A percentile compares a stretch with the other conserved stretches of the same genome.
Conservation (phyloP, 192 early-diverging fungal genomes). For the Dissophora globulifera region DNA sequence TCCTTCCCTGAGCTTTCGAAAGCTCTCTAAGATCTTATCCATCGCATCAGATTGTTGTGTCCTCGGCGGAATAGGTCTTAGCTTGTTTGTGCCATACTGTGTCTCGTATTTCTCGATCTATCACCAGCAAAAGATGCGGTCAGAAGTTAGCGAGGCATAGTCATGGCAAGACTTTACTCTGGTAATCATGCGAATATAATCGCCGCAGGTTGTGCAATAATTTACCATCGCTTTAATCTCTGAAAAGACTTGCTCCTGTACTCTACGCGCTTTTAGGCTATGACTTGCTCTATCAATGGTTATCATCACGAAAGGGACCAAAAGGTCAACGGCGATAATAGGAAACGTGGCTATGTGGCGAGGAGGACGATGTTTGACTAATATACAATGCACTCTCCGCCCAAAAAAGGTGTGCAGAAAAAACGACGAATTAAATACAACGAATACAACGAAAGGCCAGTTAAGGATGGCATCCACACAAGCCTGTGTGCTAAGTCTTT, state of each 20-base stretch:
- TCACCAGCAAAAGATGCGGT: neutral
- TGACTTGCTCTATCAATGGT: constrained; percentile 35
- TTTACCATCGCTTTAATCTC: constrained; percentile 55
- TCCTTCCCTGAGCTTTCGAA: constrained; percentile 44
- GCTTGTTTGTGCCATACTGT: constrained; percentile 23
- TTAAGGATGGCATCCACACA: no score
- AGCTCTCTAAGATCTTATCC: constrained; percentile 37
- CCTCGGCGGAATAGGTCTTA: constrained; percentile 22
- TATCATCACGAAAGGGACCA: neutral
- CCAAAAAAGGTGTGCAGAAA: no score
- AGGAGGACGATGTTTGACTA: no score
- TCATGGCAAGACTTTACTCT: no score
- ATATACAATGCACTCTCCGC: no score
- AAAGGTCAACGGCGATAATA: neutral
- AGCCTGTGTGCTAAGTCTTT: constrained; percentile 17
- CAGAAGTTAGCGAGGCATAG: no score
- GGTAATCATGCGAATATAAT: no score
- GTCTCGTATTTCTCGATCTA: constrained; percentile 32
- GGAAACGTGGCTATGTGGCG: neutral
- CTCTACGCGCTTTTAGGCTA: constrained; percentile 42
- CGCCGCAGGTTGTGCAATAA: no score
- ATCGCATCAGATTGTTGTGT: constrained; percentile 27
- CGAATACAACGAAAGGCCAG: no score
- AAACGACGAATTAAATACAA: no score
- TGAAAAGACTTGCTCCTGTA: constrained; percentile 46